Evolutionary conservation across 805 yeast genomes (phyloP), one percentile per base, ranked within the genome.

Genomic region (Monosporozyma servazzii): DNA sequence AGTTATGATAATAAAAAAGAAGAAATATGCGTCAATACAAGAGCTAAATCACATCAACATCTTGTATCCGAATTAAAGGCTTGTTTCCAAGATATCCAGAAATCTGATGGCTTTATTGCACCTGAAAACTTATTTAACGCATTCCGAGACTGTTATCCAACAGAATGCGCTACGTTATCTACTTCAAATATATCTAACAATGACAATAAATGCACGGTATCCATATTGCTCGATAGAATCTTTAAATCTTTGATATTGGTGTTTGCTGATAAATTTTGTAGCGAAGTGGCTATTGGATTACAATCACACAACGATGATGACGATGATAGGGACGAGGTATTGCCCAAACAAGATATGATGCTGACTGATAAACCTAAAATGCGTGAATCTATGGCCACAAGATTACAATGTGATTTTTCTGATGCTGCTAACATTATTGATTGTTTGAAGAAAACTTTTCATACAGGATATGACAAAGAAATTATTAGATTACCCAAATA

Each of bases 201-300:
- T 51, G 84, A 77, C 64, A 88, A 87, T 68, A 98, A 91, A 71
- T 98, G 93, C 70, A 98, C 93, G 72, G 98, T 98, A 0, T 98
- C 91, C 70, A 98, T 93, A 65, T 86, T 91, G 15, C 88, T 81
- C 71, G 82, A 96, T 6, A 90, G 84, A 65, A 75, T 91, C 48
- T 69, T 89, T 55, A 69, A 72, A 25, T 68, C 75, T 36, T 67
- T 87, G 53, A 66, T 75, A 39, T 60, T 67, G 20, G 75, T 73
- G 11, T 57, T 64, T 50, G 75, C 77, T 25, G 75, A 78, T 15
- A 67, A 64, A 20, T 70, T 75, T 48, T 66, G 80, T 30, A 79
- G 79, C 49, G 75, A 74, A 54, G 84, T 88, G 65, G 79, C 78
- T 27, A 47, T 47, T 39, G 49, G 44, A 8, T 47, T 45, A 21